These are phyloP conservation scores for Colletotrichum sp. DNA, from an alignment of 2,329 filamentous ascomycete species.

Conservation along the genomic window DNA sequence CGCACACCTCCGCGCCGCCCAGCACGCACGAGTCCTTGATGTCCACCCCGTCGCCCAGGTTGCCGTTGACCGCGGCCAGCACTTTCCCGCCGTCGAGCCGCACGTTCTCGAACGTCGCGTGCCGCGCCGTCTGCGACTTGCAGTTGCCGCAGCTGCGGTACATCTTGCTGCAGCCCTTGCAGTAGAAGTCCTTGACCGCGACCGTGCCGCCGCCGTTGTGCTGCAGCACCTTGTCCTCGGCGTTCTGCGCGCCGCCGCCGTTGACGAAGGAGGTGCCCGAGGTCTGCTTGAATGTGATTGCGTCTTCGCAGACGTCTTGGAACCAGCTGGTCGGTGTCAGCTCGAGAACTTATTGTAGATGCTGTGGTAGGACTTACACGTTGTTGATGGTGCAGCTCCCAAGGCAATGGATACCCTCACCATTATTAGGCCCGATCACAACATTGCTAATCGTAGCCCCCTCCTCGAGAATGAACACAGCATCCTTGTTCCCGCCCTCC, in stretches of 20 bases:
- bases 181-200: slow-evolving; percentile 44
- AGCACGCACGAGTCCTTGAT: slow-evolving; percentile 24
- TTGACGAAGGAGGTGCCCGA: slow-evolving; percentile 40
- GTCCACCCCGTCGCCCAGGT: slow-evolving; percentile 31
- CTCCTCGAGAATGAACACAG: slow-evolving; percentile 44
- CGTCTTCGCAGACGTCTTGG: slow-evolving; percentile 42
- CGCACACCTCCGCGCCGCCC: slow-evolving; percentile 18
- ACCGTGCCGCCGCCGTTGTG: slow-evolving; percentile 21
- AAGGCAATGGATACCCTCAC: slow-evolving; percentile 51
- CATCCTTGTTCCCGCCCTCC: slow-evolving; percentile 46
- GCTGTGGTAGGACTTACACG: not conserved
- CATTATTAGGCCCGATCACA: slow-evolving; percentile 48
- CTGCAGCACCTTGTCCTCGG: slow-evolving; percentile 19
- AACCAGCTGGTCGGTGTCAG: slow-evolving; percentile 37
- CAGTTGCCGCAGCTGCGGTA: slow-evolving; percentile 56
- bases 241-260: slow-evolving; percentile 27
- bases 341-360: not conserved
- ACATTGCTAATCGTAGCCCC: slow-evolving; percentile 50
- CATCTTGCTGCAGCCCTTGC: slow-evolving; percentile 48
- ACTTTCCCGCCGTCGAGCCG: slow-evolving; percentile 42
- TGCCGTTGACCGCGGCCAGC: slow-evolving; percentile 45
- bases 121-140: slow-evolving; percentile 38
- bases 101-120: slow-evolving; percentile 50
- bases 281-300: slow-evolving; percentile 38
- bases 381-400: slow-evolving; percentile 43